Evolutionary conservation across 2,329 filamentous ascomycete genomes (phyloP), one percentile per base, ranked within the genome.

Genomic region (Fusarium sp.): DNA sequence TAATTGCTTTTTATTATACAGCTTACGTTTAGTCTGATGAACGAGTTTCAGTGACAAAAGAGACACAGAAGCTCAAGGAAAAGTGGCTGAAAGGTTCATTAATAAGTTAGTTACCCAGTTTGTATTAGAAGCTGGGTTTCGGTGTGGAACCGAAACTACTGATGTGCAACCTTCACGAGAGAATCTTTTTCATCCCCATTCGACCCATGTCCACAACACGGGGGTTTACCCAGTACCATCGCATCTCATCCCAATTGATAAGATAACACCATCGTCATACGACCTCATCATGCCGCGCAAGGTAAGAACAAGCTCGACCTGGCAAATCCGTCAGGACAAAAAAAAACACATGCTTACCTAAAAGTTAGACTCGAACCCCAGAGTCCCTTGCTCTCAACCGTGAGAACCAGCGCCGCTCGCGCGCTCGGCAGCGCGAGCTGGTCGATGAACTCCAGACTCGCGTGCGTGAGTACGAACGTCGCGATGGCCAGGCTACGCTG

Each of bases 361-460:
- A 30, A 30, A 15, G 3, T 2, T 13, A 70, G 67, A 64, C 43
- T 59, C 67, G 72, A 58, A 75, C 73, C 15, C 70, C 71, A 13
- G 73, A 74, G 51, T 75, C 73, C 17, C 68, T 74, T 44, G 68
- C 70, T 15, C 70, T 74, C 48, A 74, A 75, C 61, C 79, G 81
- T 43, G 78, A 83, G 53, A 84, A 82, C 69, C 83, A 85, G 72
- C 80, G 83, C 35, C 80, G 79, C 6, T 82, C 79, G 14, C 79
- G 83, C 24, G 81, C 79, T 14, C 80, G 83, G 20, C 79, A 78
- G 13, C 79, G 78, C 40, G 81, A 83, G 57, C 78, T 81, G 30
- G 67, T 84, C n/a, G 77, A 79, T 10, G 75, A 78, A 6, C 75
- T 86, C 20, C 82, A 83, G 66, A 71, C 61, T 11, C 76, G 78